A percentile compares a stretch with the other conserved stretches of the same genome.
Evolutionary conservation across 2,329 filamentous ascomycete species (phyloP).

Genomic region (Penicillium sp.): DNA sequence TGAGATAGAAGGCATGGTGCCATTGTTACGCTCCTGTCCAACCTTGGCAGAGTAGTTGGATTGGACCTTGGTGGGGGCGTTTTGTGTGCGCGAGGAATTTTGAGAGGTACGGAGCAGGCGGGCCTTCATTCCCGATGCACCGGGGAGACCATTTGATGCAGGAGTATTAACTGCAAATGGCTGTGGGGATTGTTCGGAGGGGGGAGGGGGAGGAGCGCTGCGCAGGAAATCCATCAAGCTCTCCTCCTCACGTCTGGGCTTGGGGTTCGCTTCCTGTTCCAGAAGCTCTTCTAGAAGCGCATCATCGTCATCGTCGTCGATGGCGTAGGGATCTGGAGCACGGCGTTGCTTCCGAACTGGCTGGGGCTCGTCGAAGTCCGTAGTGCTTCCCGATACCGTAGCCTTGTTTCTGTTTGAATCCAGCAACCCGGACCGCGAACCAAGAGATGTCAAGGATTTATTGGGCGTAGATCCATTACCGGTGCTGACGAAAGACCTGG

Average conservation of each 20-base stretch:
- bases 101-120: slow-evolving; percentile 38
- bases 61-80: slow-evolving; percentile 31
- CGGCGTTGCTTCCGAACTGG: slow-evolving; percentile 72
- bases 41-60: slow-evolving; percentile 42
- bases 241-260: slow-evolving; percentile 45
- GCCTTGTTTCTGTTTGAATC: slow-evolving; percentile 38
- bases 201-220: slow-evolving; percentile 47
- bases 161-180: slow-evolving; percentile 29
- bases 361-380: slow-evolving; percentile 9
- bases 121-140: slow-evolving; percentile 34
- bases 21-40: slow-evolving; percentile 36
- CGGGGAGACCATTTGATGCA: slow-evolving; percentile 14
- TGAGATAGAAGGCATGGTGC: slow-evolving; percentile 24
- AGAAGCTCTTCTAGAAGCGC: slow-evolving; percentile 49
- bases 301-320: slow-evolving; percentile 68
- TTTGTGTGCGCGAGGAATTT: slow-evolving; percentile 36
- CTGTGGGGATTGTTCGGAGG: slow-evolving; percentile 32
- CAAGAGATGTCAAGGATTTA: slow-evolving; percentile 60
- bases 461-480: slow-evolving; percentile 54
- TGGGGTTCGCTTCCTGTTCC: slow-evolving; percentile 19
- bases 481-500: slow-evolving; percentile 43
- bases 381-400: slow-evolving; percentile 12
- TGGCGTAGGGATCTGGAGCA: slow-evolving; percentile 87
- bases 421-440: slow-evolving; percentile 71
- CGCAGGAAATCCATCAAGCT: slow-evolving; percentile 51